Evolutionary conservation across 1,139 yeast genomes (phyloP), one percentile per base, ranked within the genome.

Genomic region (Suhomyces taliae): DNA sequence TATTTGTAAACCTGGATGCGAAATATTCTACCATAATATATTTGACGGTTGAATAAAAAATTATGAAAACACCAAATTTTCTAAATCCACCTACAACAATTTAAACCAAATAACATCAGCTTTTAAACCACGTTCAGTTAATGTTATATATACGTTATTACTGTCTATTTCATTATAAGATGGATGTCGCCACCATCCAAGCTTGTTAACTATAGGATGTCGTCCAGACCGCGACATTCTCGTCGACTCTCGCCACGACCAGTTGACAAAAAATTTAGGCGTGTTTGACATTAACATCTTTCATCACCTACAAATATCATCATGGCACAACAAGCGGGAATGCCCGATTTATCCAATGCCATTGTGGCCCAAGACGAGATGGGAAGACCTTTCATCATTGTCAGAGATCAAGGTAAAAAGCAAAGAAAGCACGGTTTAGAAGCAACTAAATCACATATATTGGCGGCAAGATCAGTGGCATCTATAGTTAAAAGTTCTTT

Each of bases 331-430:
- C 66, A 47, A 34, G 53, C 50, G 35, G 87, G 83, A 53, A 82
- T 88, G 88, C 96, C 97, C 40, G 98, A 93, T 67, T 77, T 93
- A 79, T 90, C 97, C 58, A 93, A 93, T 64, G 99, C 99, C 69
- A 90, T 93, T 60, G 90, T 93, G 74, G 98, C 99, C 7, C 98
- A 93, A 70, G 99, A 95, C 67, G 99, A 95, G 70, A 90, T 88
- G 91, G 99, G 99, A 31, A 85, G 98, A 70, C 99, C 99, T 15
- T 90, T 95, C 66, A 91, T 95, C 62, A 93, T 95, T 65, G 99
- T 95, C 47, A 82, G 95, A 66, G 99, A 95, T 68, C 99, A 95
- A 70, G 98, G 97, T 27, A 82, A 82, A 59, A 95, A 95, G 69
- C 87, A 90, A 66, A 83, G 96, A 70, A 83, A 87, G 45, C 97